Conservation (phyloP, 768 basidiomycete genomes). For the Hirschioporus abietinus region DNA sequence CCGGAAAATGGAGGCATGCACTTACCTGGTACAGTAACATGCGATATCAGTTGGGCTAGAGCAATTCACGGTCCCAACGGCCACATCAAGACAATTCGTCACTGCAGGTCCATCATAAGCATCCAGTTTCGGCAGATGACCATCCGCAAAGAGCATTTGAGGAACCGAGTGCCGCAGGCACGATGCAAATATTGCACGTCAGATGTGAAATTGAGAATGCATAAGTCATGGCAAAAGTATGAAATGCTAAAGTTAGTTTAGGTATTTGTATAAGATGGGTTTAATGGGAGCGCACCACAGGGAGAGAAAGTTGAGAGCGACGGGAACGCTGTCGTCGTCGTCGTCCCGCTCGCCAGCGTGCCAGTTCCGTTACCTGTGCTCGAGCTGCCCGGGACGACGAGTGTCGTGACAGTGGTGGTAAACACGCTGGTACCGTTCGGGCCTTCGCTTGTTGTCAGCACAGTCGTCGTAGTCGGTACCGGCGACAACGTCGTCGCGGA, state of each 20-base stretch:
- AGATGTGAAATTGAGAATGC: no score
- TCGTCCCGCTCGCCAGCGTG: neutral
- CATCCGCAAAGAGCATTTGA: neutral
- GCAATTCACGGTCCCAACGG: slow-evolving; percentile 36
- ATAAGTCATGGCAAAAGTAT: no score
- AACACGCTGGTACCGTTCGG: slow-evolving; percentile 4
- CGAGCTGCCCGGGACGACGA: neutral
- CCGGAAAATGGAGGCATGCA: neutral
- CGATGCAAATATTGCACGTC: neutral
- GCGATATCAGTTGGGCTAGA: slow-evolving; percentile 39
- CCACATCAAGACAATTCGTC: slow-evolving; percentile 36
- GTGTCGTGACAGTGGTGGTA: neutral
- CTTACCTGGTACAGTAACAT: slow-evolving; percentile 43
- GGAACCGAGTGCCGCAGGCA: neutral
- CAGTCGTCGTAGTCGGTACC: neutral
- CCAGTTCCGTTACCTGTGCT: neutral
- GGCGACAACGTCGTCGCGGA: neutral
- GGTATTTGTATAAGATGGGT: neutral
- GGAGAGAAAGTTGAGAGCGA: neutral
- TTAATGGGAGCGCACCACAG: neutral
- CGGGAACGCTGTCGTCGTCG: slow-evolving; percentile 3
- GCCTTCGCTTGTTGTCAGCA: neutral
- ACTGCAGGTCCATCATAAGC: slow-evolving; percentile 25
- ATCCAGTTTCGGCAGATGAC: neutral
- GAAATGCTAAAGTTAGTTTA: neutral